Conservation (phyloP, 306 rosid species). For the Vicia faba region DNA sequence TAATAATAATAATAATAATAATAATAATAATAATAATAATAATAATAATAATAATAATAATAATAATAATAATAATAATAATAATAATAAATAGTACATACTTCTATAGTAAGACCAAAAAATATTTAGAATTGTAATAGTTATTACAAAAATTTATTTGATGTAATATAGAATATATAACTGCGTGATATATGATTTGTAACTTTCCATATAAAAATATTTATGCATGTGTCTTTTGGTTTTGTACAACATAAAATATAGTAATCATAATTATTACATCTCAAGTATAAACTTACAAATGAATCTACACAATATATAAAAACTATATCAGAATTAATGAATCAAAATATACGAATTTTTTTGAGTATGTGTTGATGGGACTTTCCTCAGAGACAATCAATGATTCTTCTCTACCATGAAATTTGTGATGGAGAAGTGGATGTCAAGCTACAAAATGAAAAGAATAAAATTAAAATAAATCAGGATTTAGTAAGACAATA, state of each 20-base stretch:
- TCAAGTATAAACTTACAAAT: constrained; percentile 19
- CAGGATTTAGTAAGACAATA: background rate
- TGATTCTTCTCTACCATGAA: constrained; percentile 45
- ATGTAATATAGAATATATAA: constrained; percentile 18
- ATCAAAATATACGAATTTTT: constrained; percentile 21
- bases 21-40: no score
- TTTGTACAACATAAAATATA: constrained; percentile 31
- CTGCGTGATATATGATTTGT: background rate
- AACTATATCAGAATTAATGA: constrained; percentile 32
- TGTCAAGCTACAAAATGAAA: constrained; percentile 60
- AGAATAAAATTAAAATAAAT: background rate
- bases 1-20: no score
- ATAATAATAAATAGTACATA: background rate
- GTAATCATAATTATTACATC: background rate
- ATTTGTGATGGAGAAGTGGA: constrained; percentile 44
- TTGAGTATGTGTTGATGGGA: constrained; percentile 12
- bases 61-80: no score
- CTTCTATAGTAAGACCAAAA: background rate
- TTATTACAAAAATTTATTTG: constrained; percentile 27
- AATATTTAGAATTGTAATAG: constrained; percentile 21
- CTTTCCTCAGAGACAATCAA: constrained; percentile 17
- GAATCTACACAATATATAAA: constrained; percentile 33
- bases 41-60: no score
- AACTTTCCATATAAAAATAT: constrained; percentile 12
- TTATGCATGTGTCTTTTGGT: constrained; percentile 27